Base-by-base conservation (phyloP, 2,329 filamentous ascomycete genomes). In the Calonectria pauciramosa region DNA sequence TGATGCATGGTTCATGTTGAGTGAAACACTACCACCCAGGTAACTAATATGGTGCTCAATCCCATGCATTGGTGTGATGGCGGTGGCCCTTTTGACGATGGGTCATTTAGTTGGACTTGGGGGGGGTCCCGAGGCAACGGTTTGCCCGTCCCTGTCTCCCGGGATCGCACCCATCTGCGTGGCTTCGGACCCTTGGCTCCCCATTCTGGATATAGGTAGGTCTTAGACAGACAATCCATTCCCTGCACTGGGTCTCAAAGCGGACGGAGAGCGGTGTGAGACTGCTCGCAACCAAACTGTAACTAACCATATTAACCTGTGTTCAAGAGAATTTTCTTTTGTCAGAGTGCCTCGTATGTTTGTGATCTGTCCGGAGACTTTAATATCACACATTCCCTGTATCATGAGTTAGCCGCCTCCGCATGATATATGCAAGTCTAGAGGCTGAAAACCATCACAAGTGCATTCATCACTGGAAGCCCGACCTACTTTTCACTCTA, bases 141-240 rank as follows among this genome's bases (percentile, higher is more conserved):
- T 73, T 72, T 47, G 32, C 74, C 60, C 59, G 74, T 75, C 70
- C 75, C 78, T 80, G 74, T 71, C 77, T 78, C 68, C 74, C 70
- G 76, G 78, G 74, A 80, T 77, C 71, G 71, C 44, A 41, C 73
- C 73, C 76, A 71, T 68, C 66, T 69, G 52, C 70, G 70, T 74
- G 73, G 76, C 32, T 72, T 69, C 63, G 63, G 60, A 77, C 74
- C 77, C 76, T 78, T 77, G 74, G 32, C 69, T 60, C 54, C 38
- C 51, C 75, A 67, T 60, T 73, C 65, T 47, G 49, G 54, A 76
- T 71, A 73, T 44, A 69, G 54, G 54, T 51, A 49, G 70, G 71
- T 80, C 72, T 80, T 73, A 63, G 56, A 63, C 67, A 41, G 56
- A 41, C 64, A 70, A 76, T 75, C 71, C 72, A 78, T 80, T 73